Evolutionary conservation across 495 filamentous ascomycete species (phyloP), one percentile per base, ranked within the genome.

Genomic region (Sordaria brevicollis): DNA sequence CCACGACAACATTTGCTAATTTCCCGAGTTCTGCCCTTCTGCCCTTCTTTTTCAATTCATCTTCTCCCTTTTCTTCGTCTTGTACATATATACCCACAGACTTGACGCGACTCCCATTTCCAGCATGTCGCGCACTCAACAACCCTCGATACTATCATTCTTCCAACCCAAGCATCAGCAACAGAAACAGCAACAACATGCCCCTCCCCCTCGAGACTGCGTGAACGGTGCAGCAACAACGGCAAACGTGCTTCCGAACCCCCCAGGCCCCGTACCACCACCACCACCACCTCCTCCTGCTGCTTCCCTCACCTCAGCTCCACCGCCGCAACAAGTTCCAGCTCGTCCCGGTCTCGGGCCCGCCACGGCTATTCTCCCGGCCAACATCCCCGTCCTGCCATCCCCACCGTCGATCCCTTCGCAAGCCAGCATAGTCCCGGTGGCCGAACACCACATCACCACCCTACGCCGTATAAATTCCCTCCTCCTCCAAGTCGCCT

Each of bases 401-500:
- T 71, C 74, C 0, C 72, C 75, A 11, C 73, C 78, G 15, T 77
- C 78, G 7, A 78, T 86, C 21, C 83, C 83, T 62, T 72, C 76
- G 0, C 80, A 83, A 79, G 85, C 84, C 9, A 86, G 84, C 25
- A 86, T 93, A 71, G 84, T 87, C 11, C 81, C 84, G 2, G 83
- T 92, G 69, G 81, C 80, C 13, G 81, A 86, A 5, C 81, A 82
- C 34, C 88, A 93, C 78, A 83, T 97, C 69, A 85, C 91, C 57
- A 87, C 90, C 13, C 85, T 96, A 41, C 90, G 89, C 31, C 89
- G 92, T 43, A 92, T 97, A 71, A 97, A 93, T 74, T 81, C 89
- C 41, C 84, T 96, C 21, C 86, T 96, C 13, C 88, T 99, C 5
- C 94, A 94, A 25, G 91, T 97, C 73, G 86, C 87, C 78, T 99